Percentiles rank a stretch among this genome's conserved stretches.
These are phyloP conservation scores for Microsporum ferrugineum DNA, from an alignment of 2,329 filamentous ascomycete genomes.

Conservation along the genomic window DNA sequence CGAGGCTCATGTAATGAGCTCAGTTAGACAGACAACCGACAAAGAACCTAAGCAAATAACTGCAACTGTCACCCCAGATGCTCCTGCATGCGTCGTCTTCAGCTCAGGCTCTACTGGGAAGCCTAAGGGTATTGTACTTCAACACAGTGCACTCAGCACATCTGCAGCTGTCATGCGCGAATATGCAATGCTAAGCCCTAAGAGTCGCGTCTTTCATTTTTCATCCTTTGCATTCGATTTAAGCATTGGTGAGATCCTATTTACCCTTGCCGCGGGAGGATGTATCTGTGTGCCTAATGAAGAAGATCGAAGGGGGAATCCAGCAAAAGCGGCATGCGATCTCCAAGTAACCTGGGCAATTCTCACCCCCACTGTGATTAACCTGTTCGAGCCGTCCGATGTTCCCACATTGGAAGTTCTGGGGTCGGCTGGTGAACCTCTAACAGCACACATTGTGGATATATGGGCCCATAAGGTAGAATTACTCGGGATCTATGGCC, in stretches of 20 bases:
- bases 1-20: background rate
- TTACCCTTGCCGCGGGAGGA: conserved; percentile 44
- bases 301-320: conserved; percentile 38
- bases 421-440: conserved; percentile 32
- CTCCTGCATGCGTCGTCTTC: conserved; percentile 34
- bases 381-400: conserved; percentile 33
- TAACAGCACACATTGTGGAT: conserved; percentile 23
- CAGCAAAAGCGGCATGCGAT: conserved; percentile 38
- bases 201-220: conserved; percentile 46
- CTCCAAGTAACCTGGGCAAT: conserved; percentile 45
- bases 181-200: no score
- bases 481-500: conserved; percentile 14
- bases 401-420: conserved; percentile 26
- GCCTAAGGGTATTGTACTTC: conserved; percentile 27
- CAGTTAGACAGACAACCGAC: background rate
- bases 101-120: conserved; percentile 41
- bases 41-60: background rate
- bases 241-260: background rate
- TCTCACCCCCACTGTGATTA: conserved; percentile 49
- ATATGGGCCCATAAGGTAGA: conserved; percentile 19
- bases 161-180: conserved; percentile 13
- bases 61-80: background rate
- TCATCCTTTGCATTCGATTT: conserved; percentile 4
- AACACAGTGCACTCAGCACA: conserved; percentile 33
- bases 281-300: conserved; percentile 49